Base-by-base conservation (phyloP, 306 rosid genomes). In the Rosa chinensis region DNA sequence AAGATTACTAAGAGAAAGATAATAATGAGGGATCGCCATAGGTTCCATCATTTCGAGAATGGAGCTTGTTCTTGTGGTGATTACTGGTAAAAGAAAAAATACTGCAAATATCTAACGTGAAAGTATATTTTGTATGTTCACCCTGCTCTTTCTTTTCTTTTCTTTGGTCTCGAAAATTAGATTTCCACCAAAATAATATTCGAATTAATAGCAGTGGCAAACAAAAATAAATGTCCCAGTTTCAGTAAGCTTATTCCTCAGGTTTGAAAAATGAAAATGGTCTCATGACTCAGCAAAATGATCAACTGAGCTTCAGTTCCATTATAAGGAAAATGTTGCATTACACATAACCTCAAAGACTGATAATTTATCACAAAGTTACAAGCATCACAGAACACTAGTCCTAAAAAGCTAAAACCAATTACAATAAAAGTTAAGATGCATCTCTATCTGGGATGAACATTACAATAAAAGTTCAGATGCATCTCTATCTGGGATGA, bases 1-100 rank as follows among this genome's bases (percentile, higher is more conserved):
- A 80, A 83, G 77, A 61, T 85, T 56, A 85, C 84, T 12, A 53
- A 62, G 42, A 53, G 88, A 67, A 85, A 81, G 77, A 83, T 85
- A 45, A 80, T 87, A 52, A 85, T 85, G 17, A 82, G 90, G 75
- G 88, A 87, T 80, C 87, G 90, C n/a, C 81, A 72, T 53, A 85
- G 88, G 70, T 87, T 82, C 78, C 90, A 87, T 82, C 88, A 85
- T 78, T 87, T 87, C 79, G 88, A 87, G 79, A 78, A 85, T 47
- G 90, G 87, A 21, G 70, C 69, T 66, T 85, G 88, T 72, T 85
- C 90, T 67, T 87, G 85, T 73, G 83, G 66, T 62, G 82, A 82
- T 80, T 85, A 82, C 52, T 87, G 90, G 90, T 87, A 58, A 82
- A 55, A n/a, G 47, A 13, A 43, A 53, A 23, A 62, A 48, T 5